These are phyloP conservation scores for Fraxinus paxiana DNA, from an alignment of 305 asterid genomes.

Conservation along the genomic window DNA sequence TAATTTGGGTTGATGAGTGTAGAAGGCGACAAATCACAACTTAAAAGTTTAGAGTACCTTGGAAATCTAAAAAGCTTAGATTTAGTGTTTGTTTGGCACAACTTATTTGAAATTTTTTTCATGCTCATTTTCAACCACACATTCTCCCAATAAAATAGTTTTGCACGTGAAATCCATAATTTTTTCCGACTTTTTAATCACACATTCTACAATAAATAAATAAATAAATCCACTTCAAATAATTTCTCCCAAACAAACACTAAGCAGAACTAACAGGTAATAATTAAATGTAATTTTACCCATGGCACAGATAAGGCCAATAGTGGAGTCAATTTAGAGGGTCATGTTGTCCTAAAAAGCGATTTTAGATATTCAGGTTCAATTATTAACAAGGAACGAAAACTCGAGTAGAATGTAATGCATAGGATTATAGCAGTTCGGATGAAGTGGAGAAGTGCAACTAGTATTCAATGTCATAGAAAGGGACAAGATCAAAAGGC, in stretches of 20 bases:
- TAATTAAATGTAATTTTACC: background rate
- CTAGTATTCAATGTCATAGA: background rate
- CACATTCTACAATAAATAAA: no score
- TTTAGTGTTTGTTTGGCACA: background rate
- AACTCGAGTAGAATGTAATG: background rate
- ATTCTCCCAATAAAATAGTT: background rate
- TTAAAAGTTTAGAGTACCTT: background rate
- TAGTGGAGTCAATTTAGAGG: background rate
- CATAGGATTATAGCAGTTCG: background rate
- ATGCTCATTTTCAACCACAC: no score
- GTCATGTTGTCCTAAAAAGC: background rate
- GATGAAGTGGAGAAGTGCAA: background rate
- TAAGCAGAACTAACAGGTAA: background rate
- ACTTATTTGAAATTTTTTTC: background rate
- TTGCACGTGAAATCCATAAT: no score
- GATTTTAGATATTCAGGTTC: background rate
- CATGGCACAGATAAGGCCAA: background rate
- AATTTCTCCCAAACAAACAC: background rate
- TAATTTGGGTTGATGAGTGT: background rate
- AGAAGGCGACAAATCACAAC: background rate
- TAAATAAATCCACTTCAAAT: background rate
- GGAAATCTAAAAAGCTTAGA: background rate
- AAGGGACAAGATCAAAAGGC: background rate
- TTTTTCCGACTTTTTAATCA: no score
- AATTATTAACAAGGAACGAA: background rate